Conservation (phyloP, 352 stramenopile species). For the Phytophthora aleatoria region DNA sequence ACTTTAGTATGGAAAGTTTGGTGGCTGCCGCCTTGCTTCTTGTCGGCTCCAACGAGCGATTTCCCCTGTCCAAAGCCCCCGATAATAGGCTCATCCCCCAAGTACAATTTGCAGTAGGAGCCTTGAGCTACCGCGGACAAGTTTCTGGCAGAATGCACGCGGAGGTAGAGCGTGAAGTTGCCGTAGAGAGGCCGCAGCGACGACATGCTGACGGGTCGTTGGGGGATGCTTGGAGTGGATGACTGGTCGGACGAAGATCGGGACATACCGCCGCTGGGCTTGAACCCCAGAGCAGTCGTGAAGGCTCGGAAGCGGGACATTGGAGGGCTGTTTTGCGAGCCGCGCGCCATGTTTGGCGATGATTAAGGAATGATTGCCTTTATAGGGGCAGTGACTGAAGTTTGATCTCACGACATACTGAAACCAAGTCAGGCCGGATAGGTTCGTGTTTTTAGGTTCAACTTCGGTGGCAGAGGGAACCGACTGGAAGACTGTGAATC, state of each 20-base stretch:
- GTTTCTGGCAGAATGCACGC: constrained; percentile 66
- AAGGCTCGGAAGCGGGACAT: constrained; percentile 31
- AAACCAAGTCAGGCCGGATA: constrained; percentile 9
- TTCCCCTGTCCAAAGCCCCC: constrained; percentile 37
- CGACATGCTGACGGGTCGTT: constrained; percentile 12
- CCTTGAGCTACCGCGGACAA: constrained; percentile 46
- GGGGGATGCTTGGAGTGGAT: background rate
- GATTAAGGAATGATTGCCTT: constrained; percentile 16
- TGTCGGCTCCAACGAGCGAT: constrained; percentile 17
- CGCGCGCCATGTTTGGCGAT: constrained; percentile 7
- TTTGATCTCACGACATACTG: constrained; percentile 6
- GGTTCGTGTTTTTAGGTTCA: constrained; percentile 19
- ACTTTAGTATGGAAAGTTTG: constrained; percentile 69
- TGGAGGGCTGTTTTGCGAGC: constrained; percentile 1
- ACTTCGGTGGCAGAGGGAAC: constrained; percentile 16
- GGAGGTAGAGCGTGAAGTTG: constrained; percentile 65
- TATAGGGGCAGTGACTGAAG: background rate
- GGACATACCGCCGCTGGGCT: constrained; percentile 1
- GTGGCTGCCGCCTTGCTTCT: constrained; percentile 29
- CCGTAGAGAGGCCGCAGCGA: constrained; percentile 16
- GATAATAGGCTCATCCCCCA: constrained; percentile 57
- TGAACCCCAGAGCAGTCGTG: constrained; percentile 26
- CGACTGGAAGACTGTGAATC: too few relatives aligned
- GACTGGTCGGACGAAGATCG: constrained; percentile 18
- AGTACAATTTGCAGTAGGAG: constrained; percentile 78